Percentiles rank a stretch among this genome's conserved stretches.
These are phyloP conservation scores for Tuber aestivum DNA, from an alignment of 495 filamentous ascomycete species.

Conservation along the genomic window DNA sequence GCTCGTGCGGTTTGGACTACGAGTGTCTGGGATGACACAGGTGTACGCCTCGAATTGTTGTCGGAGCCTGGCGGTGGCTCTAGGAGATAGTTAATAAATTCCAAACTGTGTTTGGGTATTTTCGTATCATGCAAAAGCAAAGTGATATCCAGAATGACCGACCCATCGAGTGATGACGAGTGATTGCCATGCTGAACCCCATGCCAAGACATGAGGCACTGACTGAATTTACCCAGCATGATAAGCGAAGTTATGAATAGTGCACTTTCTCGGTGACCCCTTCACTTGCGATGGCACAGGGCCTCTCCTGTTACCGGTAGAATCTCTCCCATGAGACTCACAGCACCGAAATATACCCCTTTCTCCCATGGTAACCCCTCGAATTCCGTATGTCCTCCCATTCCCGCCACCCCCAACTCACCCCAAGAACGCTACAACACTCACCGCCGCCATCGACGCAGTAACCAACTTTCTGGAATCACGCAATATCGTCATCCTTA, in stretches of 20 bases:
- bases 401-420: conserved; percentile 72
- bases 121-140: not conserved
- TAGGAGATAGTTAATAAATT: not conserved
- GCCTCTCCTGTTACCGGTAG: not conserved
- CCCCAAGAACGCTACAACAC: conserved; percentile 61
- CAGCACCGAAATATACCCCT: not conserved
- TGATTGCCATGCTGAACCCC: not conserved
- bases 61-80: not conserved
- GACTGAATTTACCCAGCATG: not conserved
- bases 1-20: not conserved
- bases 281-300: not conserved
- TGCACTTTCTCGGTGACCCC: too few species aligned
- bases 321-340: not conserved
- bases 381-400: conserved; percentile 84
- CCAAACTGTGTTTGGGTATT: not conserved
- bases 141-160: not conserved
- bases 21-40: not conserved
- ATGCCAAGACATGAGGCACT: not conserved
- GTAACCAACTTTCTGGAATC: conserved; percentile 66
- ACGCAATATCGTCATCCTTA: conserved; percentile 67
- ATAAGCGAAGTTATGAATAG: not conserved
- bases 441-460: conserved; percentile 68
- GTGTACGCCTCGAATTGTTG: not conserved
- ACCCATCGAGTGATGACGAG: not conserved
- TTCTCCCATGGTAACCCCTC: conserved; percentile 33